Base-by-base conservation (phyloP, 192 early-diverging fungal genomes). In the Entomortierella lignicola region DNA sequence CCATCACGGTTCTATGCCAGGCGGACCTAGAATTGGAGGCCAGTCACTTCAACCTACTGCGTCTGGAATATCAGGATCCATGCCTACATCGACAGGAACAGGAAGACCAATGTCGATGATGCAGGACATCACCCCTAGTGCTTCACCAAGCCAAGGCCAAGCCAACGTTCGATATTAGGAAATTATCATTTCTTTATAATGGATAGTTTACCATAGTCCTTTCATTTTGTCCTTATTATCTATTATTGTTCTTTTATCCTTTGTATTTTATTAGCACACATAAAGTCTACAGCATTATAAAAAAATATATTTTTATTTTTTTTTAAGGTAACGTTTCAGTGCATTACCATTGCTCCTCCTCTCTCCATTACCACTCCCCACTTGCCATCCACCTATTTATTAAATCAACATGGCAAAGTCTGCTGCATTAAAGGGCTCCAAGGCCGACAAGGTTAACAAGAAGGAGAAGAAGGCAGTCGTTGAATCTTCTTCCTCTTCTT, bases 391-490 rank as follows among this genome's bases (percentile, higher is more conserved):
- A 32, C 20, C 51, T 44, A 67, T 10, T 50, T 26, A 53, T 42
- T 59, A 61, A 54, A 54, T 59, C 63, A 80, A 55, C 42, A 79
- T 70, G 69, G 83, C 84, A 60, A 77, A 77, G 56, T 56, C 64
- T 44, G 81, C 69, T 54, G 79, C 66, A 59, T 53, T 41, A 43
- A 83, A 83, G 62, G 66, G 55, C 66, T 64, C 63, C 63, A 85
- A 81, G 68, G 86, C 73, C 54, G 55, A 71, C 68, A 86, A 86
- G 70, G 72, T 70, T 70, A 55, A 50, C 64, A 86, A 83, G 67
- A 89, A 89, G 82, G 65, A 75, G 72, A 66, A 63, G 41, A 74
- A 77, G 23, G 53, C 62, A 52, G 72, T 37, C 10, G 34, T 37
- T 37, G 34, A 74, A 20, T 77, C 73, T 42, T 77, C 73, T n/a